Base-by-base conservation (phyloP, 495 filamentous ascomycete genomes). In the Penicillium chermesinum region DNA sequence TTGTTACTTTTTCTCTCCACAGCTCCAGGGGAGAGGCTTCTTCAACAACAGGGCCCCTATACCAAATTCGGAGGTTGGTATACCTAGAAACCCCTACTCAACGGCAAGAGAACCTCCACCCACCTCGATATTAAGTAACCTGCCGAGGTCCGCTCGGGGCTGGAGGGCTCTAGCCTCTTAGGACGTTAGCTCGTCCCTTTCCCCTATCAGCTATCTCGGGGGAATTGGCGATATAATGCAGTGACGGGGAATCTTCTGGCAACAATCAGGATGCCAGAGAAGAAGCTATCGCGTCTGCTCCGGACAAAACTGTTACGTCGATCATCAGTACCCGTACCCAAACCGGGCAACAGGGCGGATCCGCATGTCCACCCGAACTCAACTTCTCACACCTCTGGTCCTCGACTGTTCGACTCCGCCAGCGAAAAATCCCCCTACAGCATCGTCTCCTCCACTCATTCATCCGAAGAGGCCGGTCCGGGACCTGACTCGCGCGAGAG, bases 261-360 rank as follows among this genome's bases (percentile, higher is more conserved):
- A 46, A 34, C 37, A 32, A 16, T 45, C 57, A 65, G 45, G 15
- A 71, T 71, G 68, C 55, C 61, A 20, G 66, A 72, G 50, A 52
- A 48, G 48, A 50, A 61, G 22, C 54, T 66, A 21, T 64, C 66
- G 47, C 61, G 60, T 55, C 65, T 65, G 47, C 51, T 70, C 44
- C 69, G 68, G 54, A 53, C 62, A 14, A 70, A 65, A 51, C 59
- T 71, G 46, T 56, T 68, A 36, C 65, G 64, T 43, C 67, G 66
- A 68, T 68, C 67, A 54, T 66, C 69, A 35, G 57, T 58, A 21
- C 56, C 64, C 17, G 46, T 48, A 47, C 58, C 64, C 34, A 60
- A 63, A 63, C 45, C 53, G 55, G 61, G 41, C 54, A 47, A 58
- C 60, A 58, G 49, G 51, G 53, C 58, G 51, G 61, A 63, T 46